Evolutionary conservation across 805 yeast genomes (phyloP).

Genomic region (Wickerhamomyces kurtzmanii): DNA sequence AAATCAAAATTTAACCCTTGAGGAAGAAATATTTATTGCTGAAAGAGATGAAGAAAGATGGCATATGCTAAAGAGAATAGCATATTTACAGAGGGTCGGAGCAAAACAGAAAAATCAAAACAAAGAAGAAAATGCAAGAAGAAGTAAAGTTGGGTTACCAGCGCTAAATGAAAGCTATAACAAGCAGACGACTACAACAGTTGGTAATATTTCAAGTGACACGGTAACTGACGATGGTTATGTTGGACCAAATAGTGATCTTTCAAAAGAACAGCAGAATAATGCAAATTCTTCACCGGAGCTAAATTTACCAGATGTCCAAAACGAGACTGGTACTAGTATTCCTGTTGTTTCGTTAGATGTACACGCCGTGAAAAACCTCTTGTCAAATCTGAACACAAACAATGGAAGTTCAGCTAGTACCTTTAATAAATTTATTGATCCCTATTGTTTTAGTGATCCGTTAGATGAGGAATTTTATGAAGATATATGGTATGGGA

Average conservation of each 20-base stretch:
- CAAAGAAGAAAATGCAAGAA: conserved; percentile 27
- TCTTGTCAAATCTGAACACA: conserved; percentile 24
- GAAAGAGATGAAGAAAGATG: conserved; percentile 50
- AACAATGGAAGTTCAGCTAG: conserved; percentile 24
- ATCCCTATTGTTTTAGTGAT: conserved; percentile 84
- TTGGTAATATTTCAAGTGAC: too few species aligned
- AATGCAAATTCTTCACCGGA: background rate
- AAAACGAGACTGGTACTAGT: conserved; percentile 1
- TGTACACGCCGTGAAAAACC: conserved; percentile 30
- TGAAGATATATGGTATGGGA: conserved; percentile 77
- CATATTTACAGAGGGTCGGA: conserved; percentile 60
- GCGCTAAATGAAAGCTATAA: too few species aligned
- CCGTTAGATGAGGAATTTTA: conserved; percentile 77
- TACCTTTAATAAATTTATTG: conserved; percentile 41
- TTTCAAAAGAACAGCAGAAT: background rate
- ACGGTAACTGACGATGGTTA: background rate
- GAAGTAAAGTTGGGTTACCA: conserved; percentile 15
- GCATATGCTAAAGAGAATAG: conserved; percentile 60
- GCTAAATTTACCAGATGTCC: background rate
- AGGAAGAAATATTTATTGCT: conserved; percentile 26
- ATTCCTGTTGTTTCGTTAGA: conserved; percentile 33
- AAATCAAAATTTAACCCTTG: conserved; percentile 19
- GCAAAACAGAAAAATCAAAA: conserved; percentile 34
- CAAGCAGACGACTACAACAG: background rate
- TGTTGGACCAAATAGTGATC: too few species aligned